phyloP scores from a whole-genome alignment of 2,329 filamentous ascomycete species.

The Calonectria honghensis region DNA sequence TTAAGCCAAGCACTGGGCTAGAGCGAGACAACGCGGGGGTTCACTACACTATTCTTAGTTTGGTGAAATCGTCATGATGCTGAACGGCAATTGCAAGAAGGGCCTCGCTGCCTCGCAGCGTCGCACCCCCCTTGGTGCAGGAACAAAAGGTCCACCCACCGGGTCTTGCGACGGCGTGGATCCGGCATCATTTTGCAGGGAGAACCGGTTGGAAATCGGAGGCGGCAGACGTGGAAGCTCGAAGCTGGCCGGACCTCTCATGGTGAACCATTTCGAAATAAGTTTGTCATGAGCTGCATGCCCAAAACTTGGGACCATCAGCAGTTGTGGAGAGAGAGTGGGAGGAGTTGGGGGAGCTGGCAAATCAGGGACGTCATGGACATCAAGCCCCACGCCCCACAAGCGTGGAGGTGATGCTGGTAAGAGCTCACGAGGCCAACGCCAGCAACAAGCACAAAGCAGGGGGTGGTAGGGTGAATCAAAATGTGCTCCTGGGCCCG shows the following conservation, averaged over 20 bases:
- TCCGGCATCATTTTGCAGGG: constrained; percentile 20
- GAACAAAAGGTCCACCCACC: constrained; percentile 48
- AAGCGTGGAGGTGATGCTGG: constrained; percentile 51
- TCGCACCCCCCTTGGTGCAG: constrained; percentile 33
- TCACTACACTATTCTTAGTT: constrained; percentile 52
- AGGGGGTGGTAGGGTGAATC: constrained; percentile 21
- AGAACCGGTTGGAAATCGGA: constrained; percentile 41
- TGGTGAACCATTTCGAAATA: constrained; percentile 52
- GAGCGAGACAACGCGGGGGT: constrained; percentile 52
- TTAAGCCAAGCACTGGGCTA: constrained; percentile 32
- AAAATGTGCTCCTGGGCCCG: constrained; percentile 8
- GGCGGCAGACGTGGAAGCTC: constrained; percentile 43
- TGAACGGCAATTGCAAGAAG: constrained; percentile 41
- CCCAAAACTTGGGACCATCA: constrained; percentile 50
- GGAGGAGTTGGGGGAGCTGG: constrained; percentile 50
- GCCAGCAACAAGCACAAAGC: constrained; percentile 33
- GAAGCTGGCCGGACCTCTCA: constrained; percentile 45
- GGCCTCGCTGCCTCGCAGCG: constrained; percentile 27
- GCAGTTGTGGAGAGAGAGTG: constrained; percentile 56
- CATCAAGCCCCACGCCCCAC: constrained; percentile 55
- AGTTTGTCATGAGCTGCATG: constrained; percentile 56
- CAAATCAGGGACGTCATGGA: constrained; percentile 52
- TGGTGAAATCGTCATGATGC: constrained; percentile 49
- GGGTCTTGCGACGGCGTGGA: constrained; percentile 27
- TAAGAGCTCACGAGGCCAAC: constrained; percentile 50